Conservation (phyloP, 257 asterid species). For the Salvia hispanica region DNA sequence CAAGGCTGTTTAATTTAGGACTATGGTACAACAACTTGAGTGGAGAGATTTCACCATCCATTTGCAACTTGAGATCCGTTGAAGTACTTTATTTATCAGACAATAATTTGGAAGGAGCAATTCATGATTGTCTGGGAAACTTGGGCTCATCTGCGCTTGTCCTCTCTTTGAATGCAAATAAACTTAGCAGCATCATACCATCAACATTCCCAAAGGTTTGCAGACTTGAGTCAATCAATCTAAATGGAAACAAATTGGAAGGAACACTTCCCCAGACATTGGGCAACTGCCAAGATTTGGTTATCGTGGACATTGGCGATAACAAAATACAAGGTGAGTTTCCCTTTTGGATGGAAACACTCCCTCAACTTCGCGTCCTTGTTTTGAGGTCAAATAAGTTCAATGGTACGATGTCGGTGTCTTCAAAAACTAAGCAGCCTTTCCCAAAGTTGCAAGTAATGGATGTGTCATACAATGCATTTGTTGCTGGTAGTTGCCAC, state of each 20-base stretch:
- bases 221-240: background rate
- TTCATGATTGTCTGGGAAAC: background rate
- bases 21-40: constrained; percentile 7
- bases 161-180: background rate
- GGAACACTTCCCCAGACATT: background rate
- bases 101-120: background rate
- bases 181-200: background rate
- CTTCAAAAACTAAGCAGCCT: too few relatives aligned
- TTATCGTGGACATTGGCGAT: background rate
- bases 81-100: background rate
- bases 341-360: constrained; percentile 2
- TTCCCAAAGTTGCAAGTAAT: background rate
- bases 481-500: too few relatives aligned
- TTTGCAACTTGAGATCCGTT: background rate
- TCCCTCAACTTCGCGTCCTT: background rate
- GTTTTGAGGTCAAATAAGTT: constrained; percentile 6
- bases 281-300: background rate
- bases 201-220: background rate
- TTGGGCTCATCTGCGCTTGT: background rate
- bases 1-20: background rate
- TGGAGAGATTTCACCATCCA: background rate
- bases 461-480: background rate
- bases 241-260: background rate
- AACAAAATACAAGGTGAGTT: background rate
- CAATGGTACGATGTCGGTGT: background rate